Conservation (phyloP, 208 protist genomes). For the Crithidia expoeki region DNA sequence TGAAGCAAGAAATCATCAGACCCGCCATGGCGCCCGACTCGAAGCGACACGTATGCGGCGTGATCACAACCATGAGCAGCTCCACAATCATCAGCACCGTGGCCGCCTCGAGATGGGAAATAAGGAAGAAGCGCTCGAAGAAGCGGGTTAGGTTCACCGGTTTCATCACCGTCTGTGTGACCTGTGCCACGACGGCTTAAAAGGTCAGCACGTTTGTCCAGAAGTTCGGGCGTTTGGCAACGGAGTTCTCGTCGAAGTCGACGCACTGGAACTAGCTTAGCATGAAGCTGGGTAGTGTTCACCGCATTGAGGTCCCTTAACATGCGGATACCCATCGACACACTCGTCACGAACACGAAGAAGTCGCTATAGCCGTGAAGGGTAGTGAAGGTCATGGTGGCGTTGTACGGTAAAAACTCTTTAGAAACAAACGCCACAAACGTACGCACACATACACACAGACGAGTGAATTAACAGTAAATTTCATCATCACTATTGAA, state of each 20-base stretch:
- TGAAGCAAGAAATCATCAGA: slow-evolving; percentile 48
- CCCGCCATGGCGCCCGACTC: slow-evolving; percentile 47
- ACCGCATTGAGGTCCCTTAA: slow-evolving; percentile 82
- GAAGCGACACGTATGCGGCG: slow-evolving; percentile 34
- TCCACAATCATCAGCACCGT: slow-evolving; percentile 48
- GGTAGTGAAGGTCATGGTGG: slow-evolving; percentile 30
- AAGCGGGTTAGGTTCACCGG: slow-evolving; percentile 54
- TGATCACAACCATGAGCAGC: slow-evolving; percentile 52
- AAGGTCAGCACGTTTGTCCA: slow-evolving; percentile 71
- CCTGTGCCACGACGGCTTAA: slow-evolving; percentile 71
- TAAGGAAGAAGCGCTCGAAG: slow-evolving; percentile 51
- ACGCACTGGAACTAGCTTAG: slow-evolving; percentile 69
- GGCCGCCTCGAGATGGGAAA: slow-evolving; percentile 39
- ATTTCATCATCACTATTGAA: too few species aligned
- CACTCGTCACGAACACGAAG: slow-evolving; percentile 57
- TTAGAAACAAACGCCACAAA: too few species aligned
- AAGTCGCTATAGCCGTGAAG: slow-evolving; percentile 38
- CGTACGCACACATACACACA: background rate
- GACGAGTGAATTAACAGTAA: background rate
- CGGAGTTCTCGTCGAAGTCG: slow-evolving; percentile 34
- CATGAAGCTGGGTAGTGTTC: slow-evolving; percentile 78
- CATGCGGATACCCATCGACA: slow-evolving; percentile 73
- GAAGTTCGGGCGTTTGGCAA: slow-evolving; percentile 32
- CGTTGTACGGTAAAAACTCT: background rate
- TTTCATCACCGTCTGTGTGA: slow-evolving; percentile 55